A percentile compares a stretch with the other conserved stretches of the same genome.
These are phyloP conservation scores for Fusarium sp. DNA, from an alignment of 2,329 filamentous ascomycete genomes.

Conservation along the genomic window DNA sequence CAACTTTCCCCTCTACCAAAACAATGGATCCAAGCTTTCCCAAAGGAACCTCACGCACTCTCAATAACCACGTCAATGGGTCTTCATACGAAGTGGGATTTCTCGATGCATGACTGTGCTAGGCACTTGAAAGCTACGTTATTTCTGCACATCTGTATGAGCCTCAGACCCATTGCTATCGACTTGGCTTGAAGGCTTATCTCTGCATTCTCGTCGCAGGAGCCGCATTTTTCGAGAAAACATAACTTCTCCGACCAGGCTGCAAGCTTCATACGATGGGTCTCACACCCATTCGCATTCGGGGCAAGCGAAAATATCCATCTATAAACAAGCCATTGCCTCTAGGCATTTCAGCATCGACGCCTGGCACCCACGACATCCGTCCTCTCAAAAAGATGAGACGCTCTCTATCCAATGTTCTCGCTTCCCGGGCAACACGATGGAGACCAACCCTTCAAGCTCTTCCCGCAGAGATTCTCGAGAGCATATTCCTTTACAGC, in stretches of 20 bases:
- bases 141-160: not conserved
- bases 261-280: conserved; percentile 50
- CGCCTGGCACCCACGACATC: not conserved
- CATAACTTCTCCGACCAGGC: not conserved
- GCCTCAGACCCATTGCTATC: not conserved
- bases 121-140: not conserved
- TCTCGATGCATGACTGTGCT: not conserved
- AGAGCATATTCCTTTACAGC: conserved; percentile 63
- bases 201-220: not conserved
- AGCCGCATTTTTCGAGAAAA: not conserved
- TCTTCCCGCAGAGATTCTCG: conserved; percentile 65
- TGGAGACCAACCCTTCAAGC: conserved; percentile 46
- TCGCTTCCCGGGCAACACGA: conserved; percentile 44
- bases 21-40: not conserved
- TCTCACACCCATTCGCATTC: conserved; percentile 61
- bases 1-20: conserved; percentile 7
- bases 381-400: conserved; percentile 43
- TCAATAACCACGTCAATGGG: not conserved
- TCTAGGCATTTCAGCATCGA: not conserved
- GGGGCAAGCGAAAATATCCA: conserved; percentile 61
- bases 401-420: conserved; percentile 47
- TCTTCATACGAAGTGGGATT: not conserved
- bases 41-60: not conserved
- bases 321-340: conserved; percentile 25
- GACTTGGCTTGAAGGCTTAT: not conserved